Conservation (phyloP, 768 basidiomycete species). For the Tulasnella sp. region DNA sequence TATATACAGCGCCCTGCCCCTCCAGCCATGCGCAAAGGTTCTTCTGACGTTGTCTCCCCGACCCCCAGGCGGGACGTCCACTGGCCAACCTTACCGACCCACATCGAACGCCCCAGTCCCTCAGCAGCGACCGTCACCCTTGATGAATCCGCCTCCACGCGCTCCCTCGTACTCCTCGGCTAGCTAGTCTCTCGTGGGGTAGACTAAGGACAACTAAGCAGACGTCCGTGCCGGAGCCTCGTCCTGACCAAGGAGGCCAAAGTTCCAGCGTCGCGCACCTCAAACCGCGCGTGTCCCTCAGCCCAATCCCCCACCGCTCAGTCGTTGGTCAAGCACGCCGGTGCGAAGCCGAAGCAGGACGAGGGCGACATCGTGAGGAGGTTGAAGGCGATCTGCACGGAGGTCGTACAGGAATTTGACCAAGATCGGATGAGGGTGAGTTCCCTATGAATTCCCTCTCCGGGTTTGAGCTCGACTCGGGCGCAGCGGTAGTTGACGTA, state of each 20-base stretch:
- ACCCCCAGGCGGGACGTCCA: conserved; percentile 43
- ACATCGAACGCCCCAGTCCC: conserved; percentile 34
- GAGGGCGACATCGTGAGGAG: conserved; percentile 83
- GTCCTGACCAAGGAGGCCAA: too few relatives aligned
- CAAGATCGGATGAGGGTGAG: conserved; percentile 98
- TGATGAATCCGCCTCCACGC: conserved; percentile 47
- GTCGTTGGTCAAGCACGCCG: conserved; percentile 33
- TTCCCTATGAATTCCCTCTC: conserved; percentile 29
- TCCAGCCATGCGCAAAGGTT: conserved; percentile 16
- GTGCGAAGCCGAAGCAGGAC: conserved; percentile 59
- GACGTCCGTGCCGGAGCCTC: too few relatives aligned
- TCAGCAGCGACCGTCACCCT: conserved; percentile 28
- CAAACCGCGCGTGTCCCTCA: background rate
- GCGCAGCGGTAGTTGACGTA: too few relatives aligned
- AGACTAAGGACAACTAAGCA: too few relatives aligned
- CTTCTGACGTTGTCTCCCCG: conserved; percentile 37
- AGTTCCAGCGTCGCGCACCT: background rate
- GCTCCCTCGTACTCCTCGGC: conserved; percentile 35
- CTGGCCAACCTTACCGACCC: conserved; percentile 33
- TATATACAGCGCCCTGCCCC: conserved; percentile 43
- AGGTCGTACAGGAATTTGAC: conserved; percentile 85
- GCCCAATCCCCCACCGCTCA: conserved; percentile 55
- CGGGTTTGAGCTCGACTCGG: too few relatives aligned
- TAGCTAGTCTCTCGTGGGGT: too few relatives aligned
- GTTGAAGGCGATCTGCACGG: conserved; percentile 90